Evolutionary conservation across 805 yeast species (phyloP), one percentile per base, ranked within the genome.

Genomic region (Metschnikowia borealis): DNA sequence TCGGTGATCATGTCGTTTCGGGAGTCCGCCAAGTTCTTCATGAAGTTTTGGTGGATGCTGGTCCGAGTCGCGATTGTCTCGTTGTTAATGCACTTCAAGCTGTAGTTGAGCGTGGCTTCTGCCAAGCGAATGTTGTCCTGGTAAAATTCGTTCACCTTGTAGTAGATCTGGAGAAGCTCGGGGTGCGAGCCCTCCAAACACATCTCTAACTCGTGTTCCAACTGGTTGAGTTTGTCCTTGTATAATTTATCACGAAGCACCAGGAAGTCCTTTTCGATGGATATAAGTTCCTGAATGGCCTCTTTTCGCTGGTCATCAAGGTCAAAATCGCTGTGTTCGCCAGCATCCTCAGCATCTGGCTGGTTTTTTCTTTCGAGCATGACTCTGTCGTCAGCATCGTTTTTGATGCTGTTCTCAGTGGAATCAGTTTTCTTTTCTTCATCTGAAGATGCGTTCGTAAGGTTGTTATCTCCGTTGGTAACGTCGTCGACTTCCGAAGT

Each of bases 111-210:
- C 40, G 73, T 73, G 48, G 68, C 62, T 53, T 73, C 70, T 42
- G 78, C 75, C 49, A 68, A 57, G 50, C 62, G 73, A 23, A 90
- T 70, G 64, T 84, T 85, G 51, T 82, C 83, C 56, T 89, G 89
- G 56, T 89, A 83, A 56, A 85, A 83, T 39, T 81, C 79, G 51
- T 85, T 87, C 46, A 94, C 82, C 66, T 83, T 81, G 58, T 78
- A 78, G 64, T 86, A 82, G 48, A 87, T 85, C 44, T 80, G 77
- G 36, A 87, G 78, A 48, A 92, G 77, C 59, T 91, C 97, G 0
- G 98, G 98, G 67, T 94, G 99, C 18, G 89, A 80, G 11, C 97
- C 97, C 54, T 84, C 85, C 33, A 84, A 71, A 69, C 98, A 91
- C 78, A 92, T 80, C 60, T 85, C 85, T 53, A 92, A 71, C 65